Evolutionary conservation across 805 yeast species (phyloP).

Genomic region (Saccharomyces eubayanus): DNA sequence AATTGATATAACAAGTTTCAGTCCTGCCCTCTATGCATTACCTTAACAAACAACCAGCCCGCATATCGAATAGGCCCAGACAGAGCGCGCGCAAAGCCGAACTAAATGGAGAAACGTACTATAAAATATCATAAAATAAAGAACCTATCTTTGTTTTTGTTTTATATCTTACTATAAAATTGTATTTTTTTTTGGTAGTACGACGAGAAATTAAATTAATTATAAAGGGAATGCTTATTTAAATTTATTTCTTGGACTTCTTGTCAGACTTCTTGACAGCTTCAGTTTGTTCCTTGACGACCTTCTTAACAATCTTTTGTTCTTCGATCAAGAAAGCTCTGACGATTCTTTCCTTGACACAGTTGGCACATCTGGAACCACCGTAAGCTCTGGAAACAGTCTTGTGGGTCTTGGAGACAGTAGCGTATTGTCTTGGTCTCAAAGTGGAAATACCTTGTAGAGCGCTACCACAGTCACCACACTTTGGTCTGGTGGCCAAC

Average conservation of each 20-base stretch:
- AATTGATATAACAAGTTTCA: not conserved
- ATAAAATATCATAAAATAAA: not conserved
- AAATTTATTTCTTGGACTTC: conserved; percentile 28
- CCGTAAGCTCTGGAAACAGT: conserved; percentile 99
- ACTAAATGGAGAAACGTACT: not conserved
- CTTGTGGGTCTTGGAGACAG: conserved; percentile 91
- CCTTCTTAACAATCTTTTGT: conserved; percentile 99
- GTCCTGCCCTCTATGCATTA: not conserved
- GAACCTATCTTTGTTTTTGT: not conserved
- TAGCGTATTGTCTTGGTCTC: conserved; percentile 98
- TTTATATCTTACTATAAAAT: not conserved
- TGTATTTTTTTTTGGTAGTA: not conserved
- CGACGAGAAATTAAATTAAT: not conserved
- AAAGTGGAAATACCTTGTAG: conserved; percentile 85
- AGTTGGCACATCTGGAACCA: conserved; percentile 96
- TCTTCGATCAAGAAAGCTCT: conserved; percentile 99
- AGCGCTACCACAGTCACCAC: conserved; percentile 81
- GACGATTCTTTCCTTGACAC: conserved; percentile 98
- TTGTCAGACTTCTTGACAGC: conserved; percentile 63
- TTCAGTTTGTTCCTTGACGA: conserved; percentile 91
- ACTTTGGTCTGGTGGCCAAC: conserved; percentile 76
- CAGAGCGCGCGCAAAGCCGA: not conserved
- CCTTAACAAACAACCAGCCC: not conserved
- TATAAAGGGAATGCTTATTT: conserved; percentile 1
- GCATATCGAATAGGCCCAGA: not conserved